Base-by-base conservation (phyloP, 345 rosid genomes). In the Eucalyptus pauciflora region DNA sequence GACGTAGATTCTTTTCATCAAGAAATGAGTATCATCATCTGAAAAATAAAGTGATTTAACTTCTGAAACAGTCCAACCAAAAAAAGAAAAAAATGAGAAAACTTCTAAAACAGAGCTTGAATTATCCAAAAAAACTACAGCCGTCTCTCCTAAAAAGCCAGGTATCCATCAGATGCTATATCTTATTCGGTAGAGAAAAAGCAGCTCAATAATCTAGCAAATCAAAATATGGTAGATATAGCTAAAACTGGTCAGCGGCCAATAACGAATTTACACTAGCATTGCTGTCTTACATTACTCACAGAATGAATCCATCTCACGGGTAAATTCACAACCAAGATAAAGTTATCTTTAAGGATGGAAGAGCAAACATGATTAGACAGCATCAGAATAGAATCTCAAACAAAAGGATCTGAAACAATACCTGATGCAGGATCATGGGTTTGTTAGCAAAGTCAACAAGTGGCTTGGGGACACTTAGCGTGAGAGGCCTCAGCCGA, bases 391-490 rank as follows among this genome's bases (percentile, higher is more conserved):
- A 51, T 29, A 46, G 67, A 62, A 51, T 15, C 49, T 51, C 27
- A 52, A 31, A 83, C n/a, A 62, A 41, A 49, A 17, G 87, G 37
- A n/a, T 37, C n/a, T 41, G 43, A 41, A 52, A 79, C 46, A 81
- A 86, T 94, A 97, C 99, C 99, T 98, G 99, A 92, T 98, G 99
- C 91, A 97, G 94, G 93, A 98, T 98, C 99, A 98, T 98, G 87
- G 99, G 99, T 90, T 98, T 98, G 92, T 98, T 98, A 67, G 98
- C 99, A 86, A 98, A 98, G 37, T 98, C 99, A 90, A 98, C 99
- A 41, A 98, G 98, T 10, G 99, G 99, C 92, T 98, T 98, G 15
- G 99, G 99, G 89, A 98, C 93, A 88, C 99, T 98, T 60, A 98
- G 99, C 16, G 99, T 98, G 95, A 98, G 90, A 46, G 99, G 99